A percentile compares a stretch with the other conserved stretches of the same genome.
phyloP scores from a whole-genome alignment of 1,139 yeast species.

The Debaryomyces fabryi region DNA sequence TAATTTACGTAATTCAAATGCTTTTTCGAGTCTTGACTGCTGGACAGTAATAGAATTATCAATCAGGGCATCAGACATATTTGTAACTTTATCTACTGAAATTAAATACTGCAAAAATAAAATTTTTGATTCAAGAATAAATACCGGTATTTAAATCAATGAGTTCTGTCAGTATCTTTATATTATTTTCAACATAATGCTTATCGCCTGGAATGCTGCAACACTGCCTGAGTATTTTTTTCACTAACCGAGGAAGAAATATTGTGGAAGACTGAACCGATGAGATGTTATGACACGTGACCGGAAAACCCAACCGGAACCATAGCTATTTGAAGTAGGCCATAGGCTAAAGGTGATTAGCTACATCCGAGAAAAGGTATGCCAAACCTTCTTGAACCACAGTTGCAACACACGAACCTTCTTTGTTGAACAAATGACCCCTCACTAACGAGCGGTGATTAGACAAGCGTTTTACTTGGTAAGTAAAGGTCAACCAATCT shows the following conservation, averaged over 20 bases:
- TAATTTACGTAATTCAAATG: slow-evolving; percentile 20
- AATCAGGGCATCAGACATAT: slow-evolving; percentile 3
- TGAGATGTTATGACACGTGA: background rate
- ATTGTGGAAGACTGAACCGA: background rate
- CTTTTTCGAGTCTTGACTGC: slow-evolving; percentile 11
- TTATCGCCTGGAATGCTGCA: slow-evolving; percentile 1
- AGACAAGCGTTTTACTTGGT: slow-evolving; percentile 39
- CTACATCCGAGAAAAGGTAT: slow-evolving; percentile 30
- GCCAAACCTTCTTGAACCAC: slow-evolving; percentile 50
- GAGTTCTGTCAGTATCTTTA: too few species aligned
- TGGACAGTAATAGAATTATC: slow-evolving; percentile 9
- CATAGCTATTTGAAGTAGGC: background rate
- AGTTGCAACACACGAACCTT: slow-evolving; percentile 43
- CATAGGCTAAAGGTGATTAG: slow-evolving; percentile 24
- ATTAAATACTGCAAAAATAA: background rate
- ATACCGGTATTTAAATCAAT: background rate
- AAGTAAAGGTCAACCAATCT: slow-evolving; percentile 45
- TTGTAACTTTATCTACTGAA: background rate
- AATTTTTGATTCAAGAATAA: background rate
- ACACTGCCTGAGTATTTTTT: background rate
- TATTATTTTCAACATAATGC: background rate
- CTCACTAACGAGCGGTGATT: slow-evolving; percentile 44
- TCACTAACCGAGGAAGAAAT: slow-evolving; percentile 7
- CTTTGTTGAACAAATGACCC: slow-evolving; percentile 38
- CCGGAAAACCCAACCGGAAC: background rate